These are phyloP conservation scores for Alternaria panax DNA, from an alignment of 2,329 filamentous ascomycete species.

Conservation along the genomic window DNA sequence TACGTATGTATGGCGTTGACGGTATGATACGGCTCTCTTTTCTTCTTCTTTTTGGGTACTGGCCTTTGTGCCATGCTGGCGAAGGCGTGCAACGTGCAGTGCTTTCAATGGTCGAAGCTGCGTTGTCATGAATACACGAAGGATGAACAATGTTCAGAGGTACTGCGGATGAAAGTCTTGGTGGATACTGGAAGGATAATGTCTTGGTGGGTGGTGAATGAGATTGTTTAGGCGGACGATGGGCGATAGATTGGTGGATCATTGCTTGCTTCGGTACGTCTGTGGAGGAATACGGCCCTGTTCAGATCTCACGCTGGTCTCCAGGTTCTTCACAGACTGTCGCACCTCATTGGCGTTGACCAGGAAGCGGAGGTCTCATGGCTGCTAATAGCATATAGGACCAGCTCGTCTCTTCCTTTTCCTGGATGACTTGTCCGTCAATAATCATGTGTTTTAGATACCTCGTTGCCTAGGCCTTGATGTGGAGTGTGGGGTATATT, in stretches of 20 bases:
- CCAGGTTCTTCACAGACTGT: constrained; percentile 15
- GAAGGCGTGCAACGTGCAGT: neutral
- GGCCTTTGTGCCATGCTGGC: neutral
- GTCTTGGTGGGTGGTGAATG: neutral
- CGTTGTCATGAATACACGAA: neutral
- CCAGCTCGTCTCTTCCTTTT: constrained; percentile 25
- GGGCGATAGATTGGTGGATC: constrained; percentile 7
- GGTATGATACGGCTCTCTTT: constrained; percentile 14
- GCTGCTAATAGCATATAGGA: constrained; percentile 37
- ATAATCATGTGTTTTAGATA: constrained; percentile 25
- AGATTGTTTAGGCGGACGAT: constrained; percentile 5
- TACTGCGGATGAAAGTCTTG: neutral
- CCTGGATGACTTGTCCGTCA: constrained; percentile 20
- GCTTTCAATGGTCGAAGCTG: constrained; percentile 5
- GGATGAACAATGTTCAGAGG: neutral
- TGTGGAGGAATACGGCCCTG: constrained; percentile 20
- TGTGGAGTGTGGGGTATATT: constrained; percentile 4
- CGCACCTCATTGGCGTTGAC: constrained; percentile 4
- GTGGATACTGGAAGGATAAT: neutral
- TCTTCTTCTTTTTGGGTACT: constrained; percentile 4
- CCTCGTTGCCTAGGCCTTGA: constrained; percentile 14
- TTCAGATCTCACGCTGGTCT: constrained; percentile 30
- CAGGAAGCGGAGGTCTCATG: constrained; percentile 20
- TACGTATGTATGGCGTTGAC: constrained; percentile 17
- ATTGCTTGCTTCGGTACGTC: constrained; percentile 21